Conservation (phyloP, 2,329 filamentous ascomycete species). For the Exophiala mesophila region DNA sequence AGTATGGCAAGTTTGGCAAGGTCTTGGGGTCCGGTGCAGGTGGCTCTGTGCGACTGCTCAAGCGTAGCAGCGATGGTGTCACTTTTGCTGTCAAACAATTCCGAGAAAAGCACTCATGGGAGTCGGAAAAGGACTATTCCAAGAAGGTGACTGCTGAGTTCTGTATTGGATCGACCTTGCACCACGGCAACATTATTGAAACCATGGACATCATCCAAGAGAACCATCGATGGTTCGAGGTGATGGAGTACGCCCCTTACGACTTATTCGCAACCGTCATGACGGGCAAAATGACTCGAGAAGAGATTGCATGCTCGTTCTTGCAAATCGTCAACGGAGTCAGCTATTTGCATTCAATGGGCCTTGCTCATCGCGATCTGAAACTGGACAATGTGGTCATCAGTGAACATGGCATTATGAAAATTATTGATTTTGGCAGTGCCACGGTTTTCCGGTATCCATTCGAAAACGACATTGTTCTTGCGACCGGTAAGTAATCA, state of each 20-base stretch:
- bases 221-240: constrained; percentile 91
- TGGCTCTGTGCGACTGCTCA: constrained; percentile 90
- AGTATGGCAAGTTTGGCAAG: constrained; percentile 93
- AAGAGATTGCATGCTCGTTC: constrained; percentile 87
- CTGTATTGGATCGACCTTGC: constrained; percentile 92
- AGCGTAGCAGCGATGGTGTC: constrained; percentile 82
- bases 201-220: constrained; percentile 95
- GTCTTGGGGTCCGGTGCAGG: constrained; percentile 91
- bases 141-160: constrained; percentile 99
- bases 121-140: constrained; percentile 90
- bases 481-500: constrained; percentile 61
- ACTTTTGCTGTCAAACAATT: constrained; percentile 99
- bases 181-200: constrained; percentile 97
- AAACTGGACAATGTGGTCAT: constrained; percentile 98
- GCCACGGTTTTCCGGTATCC: constrained; percentile 96
- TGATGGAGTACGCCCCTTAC: constrained; percentile 97
- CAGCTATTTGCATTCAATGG: constrained; percentile 90
- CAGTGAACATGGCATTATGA: constrained; percentile 95
- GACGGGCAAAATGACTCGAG: constrained; percentile 93
- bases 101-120: constrained; percentile 82
- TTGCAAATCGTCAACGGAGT: constrained; percentile 93
- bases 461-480: constrained; percentile 82
- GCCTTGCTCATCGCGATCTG: constrained; percentile 86
- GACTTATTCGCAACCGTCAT: constrained; percentile 98
- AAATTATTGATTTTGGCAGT: constrained; percentile 98